Conservation (phyloP, 2,329 filamentous ascomycete species). For the Exophiala oligosperma region DNA sequence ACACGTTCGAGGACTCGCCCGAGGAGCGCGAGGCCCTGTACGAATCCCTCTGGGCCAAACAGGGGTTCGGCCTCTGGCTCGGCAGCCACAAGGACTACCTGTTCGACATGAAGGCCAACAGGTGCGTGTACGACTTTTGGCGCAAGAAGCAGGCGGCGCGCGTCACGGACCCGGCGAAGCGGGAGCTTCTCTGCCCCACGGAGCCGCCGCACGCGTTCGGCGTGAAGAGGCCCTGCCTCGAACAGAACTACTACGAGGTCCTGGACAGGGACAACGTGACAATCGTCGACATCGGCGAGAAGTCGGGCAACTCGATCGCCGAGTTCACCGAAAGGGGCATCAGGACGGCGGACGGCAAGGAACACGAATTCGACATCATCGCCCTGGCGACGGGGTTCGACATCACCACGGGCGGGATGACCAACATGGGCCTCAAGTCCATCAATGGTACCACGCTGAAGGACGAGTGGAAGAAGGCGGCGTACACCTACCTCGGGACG, state of each 20-base stretch:
- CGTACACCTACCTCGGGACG: conserved; percentile 44
- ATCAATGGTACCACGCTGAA: conserved; percentile 38
- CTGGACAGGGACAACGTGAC: conserved; percentile 49
- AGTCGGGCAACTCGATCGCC: conserved; percentile 42
- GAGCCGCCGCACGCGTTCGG: conserved; percentile 58
- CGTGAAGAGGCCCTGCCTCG: conserved; percentile 51
- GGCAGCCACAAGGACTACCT: conserved; percentile 50
- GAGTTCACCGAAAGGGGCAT: conserved; percentile 45
- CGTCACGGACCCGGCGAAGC: conserved; percentile 51
- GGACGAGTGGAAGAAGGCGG: conserved; percentile 38
- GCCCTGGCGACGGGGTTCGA: conserved; percentile 48
- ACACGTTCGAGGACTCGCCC: conserved; percentile 31
- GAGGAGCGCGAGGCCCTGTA: conserved; percentile 45
- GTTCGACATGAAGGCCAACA: conserved; percentile 50
- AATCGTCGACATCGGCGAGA: conserved; percentile 46
- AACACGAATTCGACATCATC: conserved; percentile 43
- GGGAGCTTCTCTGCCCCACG: conserved; percentile 54
- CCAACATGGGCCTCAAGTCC: conserved; percentile 41
- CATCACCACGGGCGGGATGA: conserved; percentile 43
- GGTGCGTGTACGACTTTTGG: conserved; percentile 58
- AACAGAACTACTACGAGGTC: conserved; percentile 53
- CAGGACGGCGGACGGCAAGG: conserved; percentile 39
- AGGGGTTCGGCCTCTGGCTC: conserved; percentile 58
- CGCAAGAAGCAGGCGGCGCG: conserved; percentile 51
- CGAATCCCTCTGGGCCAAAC: conserved; percentile 50